Evolutionary conservation across 805 yeast genomes (phyloP), one percentile per base, ranked within the genome.

Genomic region (Ogataea ramenticola): DNA sequence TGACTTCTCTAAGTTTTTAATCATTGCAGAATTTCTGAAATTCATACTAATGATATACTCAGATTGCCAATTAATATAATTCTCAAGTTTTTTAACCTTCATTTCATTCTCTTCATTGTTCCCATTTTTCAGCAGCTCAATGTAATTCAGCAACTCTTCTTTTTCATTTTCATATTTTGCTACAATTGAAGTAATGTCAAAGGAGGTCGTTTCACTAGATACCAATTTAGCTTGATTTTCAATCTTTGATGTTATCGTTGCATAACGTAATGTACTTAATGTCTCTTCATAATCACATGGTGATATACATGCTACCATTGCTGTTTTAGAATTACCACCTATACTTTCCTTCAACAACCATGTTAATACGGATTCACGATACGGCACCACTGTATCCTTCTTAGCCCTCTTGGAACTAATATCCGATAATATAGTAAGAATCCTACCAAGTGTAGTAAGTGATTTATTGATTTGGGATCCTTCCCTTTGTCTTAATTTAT

Each of bases 241-340:
- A 50, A 86, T 84, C 50, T 70, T 68, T 57, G 85, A 83, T 3
- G 88, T 91, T 46, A 82, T 77, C 19, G 79, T 82, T 1, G 95
- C 95, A 58, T 86, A 86, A 48, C 89, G 68, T 45, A 86, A 64
- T 0, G 95, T 86, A 35, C 86, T 82, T 51, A 80, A 59, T 0
- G 88, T 80, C 54, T 86, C 95, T 19, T 85, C 90, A 58, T 77
- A 82, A 53, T 84, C 91, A 16, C 78, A 66, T 0, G 93, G 91
- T 0, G 93, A 82, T 0, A 86, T 67, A 60, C 95, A 86, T 19
- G 90, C 90, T n/a, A 86, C 71, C 93, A 86, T 85, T n/a, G 82
- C 80, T 1, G 91, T 87, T 53, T 82, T 83, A 21, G 89, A 80
- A 57, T 86, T 86, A 1, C 95, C 95, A 1, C 90, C 86, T 35